These are phyloP conservation scores for Podaxis carcinomalis DNA, from an alignment of 768 basidiomycete genomes.

Conservation along the genomic window DNA sequence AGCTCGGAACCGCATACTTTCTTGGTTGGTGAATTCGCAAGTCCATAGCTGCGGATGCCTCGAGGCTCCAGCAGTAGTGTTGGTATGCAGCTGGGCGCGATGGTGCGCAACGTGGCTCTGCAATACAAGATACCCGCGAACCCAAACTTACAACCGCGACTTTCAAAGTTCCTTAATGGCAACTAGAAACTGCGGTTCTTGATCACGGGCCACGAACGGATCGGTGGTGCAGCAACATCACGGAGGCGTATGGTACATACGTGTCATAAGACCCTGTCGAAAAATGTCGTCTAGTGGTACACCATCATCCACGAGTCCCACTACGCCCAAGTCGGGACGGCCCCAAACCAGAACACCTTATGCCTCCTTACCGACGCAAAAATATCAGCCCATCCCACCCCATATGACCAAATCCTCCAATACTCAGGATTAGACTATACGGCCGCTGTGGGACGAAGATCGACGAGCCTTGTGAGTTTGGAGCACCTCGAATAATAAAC, in stretches of 20 bases:
- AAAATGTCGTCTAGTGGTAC: background rate
- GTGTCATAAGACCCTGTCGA: slow-evolving; percentile 4
- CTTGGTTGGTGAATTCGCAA: background rate
- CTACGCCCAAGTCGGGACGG: slow-evolving; percentile 9
- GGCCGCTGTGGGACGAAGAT: background rate
- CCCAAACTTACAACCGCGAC: background rate
- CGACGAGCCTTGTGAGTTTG: background rate
- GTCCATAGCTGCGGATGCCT: background rate
- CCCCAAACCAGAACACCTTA: background rate
- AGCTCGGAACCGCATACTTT: background rate
- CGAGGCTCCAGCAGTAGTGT: background rate
- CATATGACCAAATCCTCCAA: background rate
- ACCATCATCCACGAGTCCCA: slow-evolving; percentile 3
- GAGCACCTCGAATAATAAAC: background rate
- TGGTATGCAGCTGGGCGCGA: background rate
- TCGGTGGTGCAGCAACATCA: slow-evolving; percentile 7
- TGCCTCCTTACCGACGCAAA: background rate
- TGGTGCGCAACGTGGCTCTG: background rate
- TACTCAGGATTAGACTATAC: background rate
- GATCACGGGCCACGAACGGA: background rate
- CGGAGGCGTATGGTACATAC: background rate
- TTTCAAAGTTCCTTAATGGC: background rate
- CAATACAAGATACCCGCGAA: background rate
- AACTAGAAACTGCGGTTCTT: background rate
- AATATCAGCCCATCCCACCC: background rate